These are phyloP conservation scores for Metschnikowia chrysomelidarum DNA, from an alignment of 805 yeast species.

Conservation along the genomic window DNA sequence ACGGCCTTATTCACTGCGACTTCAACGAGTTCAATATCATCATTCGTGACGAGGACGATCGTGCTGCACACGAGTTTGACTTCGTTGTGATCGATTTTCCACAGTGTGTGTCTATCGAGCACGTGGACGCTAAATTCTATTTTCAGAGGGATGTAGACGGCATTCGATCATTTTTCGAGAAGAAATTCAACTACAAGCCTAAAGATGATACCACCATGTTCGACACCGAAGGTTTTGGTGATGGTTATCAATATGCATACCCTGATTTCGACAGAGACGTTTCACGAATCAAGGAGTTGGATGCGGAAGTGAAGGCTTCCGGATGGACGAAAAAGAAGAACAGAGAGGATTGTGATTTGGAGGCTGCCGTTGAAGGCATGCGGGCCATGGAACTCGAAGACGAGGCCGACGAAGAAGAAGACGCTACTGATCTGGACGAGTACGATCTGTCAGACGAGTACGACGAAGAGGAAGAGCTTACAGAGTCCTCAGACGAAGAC, in stretches of 20 bases:
- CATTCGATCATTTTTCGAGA: slow-evolving; percentile 76
- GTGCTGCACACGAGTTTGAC: slow-evolving; percentile 52
- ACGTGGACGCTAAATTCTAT: slow-evolving; percentile 80
- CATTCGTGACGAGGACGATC: slow-evolving; percentile 61
- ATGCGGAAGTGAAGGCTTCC: slow-evolving; percentile 86
- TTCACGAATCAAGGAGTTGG: slow-evolving; percentile 63
- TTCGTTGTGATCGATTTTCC: slow-evolving; percentile 97
- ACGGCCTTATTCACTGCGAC: slow-evolving; percentile 96
- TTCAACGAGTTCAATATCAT: slow-evolving; percentile 95
- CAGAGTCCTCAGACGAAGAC: slow-evolving; percentile 25
- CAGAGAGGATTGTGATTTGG: slow-evolving; percentile 59
- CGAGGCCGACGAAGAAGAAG: slow-evolving; percentile 44
- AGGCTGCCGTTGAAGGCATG: slow-evolving; percentile 70
- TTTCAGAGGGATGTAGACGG: slow-evolving; percentile 94
- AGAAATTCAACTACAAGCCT: slow-evolving; percentile 75
- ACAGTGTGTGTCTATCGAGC: slow-evolving; percentile 93
- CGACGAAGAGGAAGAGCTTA: slow-evolving; percentile 25
- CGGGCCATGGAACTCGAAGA: slow-evolving; percentile 40
- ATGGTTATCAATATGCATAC: slow-evolving; percentile 70
- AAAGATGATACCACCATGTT: slow-evolving; percentile 64
- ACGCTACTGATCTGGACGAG: slow-evolving; percentile 25
- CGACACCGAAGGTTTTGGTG: slow-evolving; percentile 79
- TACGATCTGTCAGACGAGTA: slow-evolving; percentile 34
- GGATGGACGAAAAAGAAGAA: slow-evolving; percentile 58
- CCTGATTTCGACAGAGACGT: slow-evolving; percentile 83